These are phyloP conservation scores for Friedmanniomyces simplex DNA, from an alignment of 495 filamentous ascomycete genomes.

Conservation along the genomic window DNA sequence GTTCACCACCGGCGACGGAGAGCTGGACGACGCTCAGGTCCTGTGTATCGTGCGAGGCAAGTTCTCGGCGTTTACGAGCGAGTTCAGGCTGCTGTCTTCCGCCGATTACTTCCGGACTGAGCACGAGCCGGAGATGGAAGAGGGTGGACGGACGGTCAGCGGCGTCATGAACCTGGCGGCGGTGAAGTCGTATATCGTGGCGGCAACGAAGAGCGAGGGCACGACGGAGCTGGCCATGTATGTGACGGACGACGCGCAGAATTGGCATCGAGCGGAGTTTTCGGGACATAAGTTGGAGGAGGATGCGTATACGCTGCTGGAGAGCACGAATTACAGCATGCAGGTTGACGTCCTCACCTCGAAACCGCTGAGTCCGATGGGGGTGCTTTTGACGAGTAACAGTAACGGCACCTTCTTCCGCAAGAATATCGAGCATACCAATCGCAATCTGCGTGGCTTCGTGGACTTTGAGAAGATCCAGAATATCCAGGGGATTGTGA, in stretches of 20 bases:
- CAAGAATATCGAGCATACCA: constrained; percentile 80
- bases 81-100: constrained; percentile 67
- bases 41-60: constrained; percentile 70
- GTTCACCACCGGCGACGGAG: constrained; percentile 55
- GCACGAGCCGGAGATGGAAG: constrained; percentile 57
- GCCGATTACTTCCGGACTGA: constrained; percentile 40
- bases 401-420: constrained; percentile 94
- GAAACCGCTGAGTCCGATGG: constrained; percentile 54
- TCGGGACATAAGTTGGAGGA: constrained; percentile 67
- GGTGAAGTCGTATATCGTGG: constrained; percentile 77
- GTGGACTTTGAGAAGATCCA: constrained; percentile 93
- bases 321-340: constrained; percentile 94
- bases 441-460: constrained; percentile 55
- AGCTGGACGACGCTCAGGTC: constrained; percentile 52
- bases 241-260: constrained; percentile 64
- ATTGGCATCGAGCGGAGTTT: constrained; percentile 90
- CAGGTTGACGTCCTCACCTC: constrained; percentile 85
- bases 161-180: constrained; percentile 67
- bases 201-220: constrained; percentile 62
- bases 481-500: constrained; percentile 77
- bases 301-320: constrained; percentile 84
- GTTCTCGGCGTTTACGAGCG: constrained; percentile 48
- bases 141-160: constrained; percentile 55
- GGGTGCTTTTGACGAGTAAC: constrained; percentile 83
- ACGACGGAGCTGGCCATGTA: constrained; percentile 87